Evolutionary conservation across 306 rosid genomes (phyloP).

Genomic region (Comarum palustre): DNA sequence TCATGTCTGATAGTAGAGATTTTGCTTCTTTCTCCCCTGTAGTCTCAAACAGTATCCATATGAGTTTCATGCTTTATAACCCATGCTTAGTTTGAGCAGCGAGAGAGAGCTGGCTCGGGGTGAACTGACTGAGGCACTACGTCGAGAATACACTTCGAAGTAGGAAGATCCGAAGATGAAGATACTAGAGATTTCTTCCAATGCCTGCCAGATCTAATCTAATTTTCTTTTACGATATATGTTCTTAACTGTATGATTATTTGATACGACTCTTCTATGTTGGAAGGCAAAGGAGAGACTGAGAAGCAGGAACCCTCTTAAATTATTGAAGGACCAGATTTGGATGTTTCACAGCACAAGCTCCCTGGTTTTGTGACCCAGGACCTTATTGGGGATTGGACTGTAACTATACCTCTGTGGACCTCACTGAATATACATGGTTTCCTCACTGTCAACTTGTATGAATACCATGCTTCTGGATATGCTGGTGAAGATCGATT

Average conservation of each 20-base stretch:
- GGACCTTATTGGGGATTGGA: constrained; percentile 88
- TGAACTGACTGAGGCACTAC: too few species aligned
- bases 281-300: constrained; percentile 74
- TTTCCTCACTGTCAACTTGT: constrained; percentile 86
- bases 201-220: too few species aligned
- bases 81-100: too few species aligned
- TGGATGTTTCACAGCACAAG: constrained; percentile 87
- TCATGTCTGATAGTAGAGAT: too few species aligned
- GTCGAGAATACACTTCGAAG: too few species aligned
- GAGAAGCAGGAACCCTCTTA: constrained; percentile 30
- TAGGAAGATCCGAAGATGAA: too few species aligned
- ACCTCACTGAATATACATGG: constrained; percentile 71
- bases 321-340: constrained; percentile 66
- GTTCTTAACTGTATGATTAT: not conserved
- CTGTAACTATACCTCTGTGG: constrained; percentile 54
- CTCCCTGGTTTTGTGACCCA: constrained; percentile 89
- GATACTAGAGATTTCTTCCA: too few species aligned
- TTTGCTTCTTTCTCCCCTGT: too few species aligned
- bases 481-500: constrained; percentile 86
- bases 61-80: too few species aligned
- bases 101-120: too few species aligned
- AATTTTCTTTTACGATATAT: constrained; percentile 19
- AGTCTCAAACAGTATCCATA: too few species aligned
- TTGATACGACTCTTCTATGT: not conserved
- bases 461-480: constrained; percentile 79